Evolutionary conservation across 495 filamentous ascomycete species (phyloP), one percentile per base, ranked within the genome.

Genomic region (Annulohypoxylon maeteangense): DNA sequence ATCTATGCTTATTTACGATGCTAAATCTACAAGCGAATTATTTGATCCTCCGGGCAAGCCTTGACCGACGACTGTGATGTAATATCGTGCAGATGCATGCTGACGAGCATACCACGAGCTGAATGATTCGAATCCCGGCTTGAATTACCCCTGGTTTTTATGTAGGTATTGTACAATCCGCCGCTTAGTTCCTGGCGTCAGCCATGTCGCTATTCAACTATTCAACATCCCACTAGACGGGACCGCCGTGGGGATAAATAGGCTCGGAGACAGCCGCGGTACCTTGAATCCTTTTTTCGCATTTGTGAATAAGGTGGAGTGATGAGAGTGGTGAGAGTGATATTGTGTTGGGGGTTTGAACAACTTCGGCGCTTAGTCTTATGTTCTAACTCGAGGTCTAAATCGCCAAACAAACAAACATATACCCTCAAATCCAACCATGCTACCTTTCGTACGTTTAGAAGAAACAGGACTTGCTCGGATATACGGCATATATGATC

Each of bases 81-180:
- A 27, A 31, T 59, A 29, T 45, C 50, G 14, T 48, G 31, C 45
- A 55, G 50, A 65, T 45, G 60, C 55, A 64, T 16, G 44, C 27
- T 16, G 44, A 67, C 40, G 54, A 22, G 45, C 40, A 36, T 47
- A 12, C 42, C 48, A 42, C 45, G 54, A 72, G 64, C 70, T 72
- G 60, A 63, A 60, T 23, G 47, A 50, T 47, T 65, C 14, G 40
- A 57, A 68, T 68, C 70, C 55, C 22, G 53, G 55, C 55, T 25
- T 23, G 20, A 58, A 38, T 6, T 59, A 47, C 51, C 54, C 66
- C 58, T 68, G 50, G 29, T 50, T 50, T 48, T 27, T 6, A n/a
- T n/a, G n/a, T n/a, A n/a, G n/a, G n/a, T n/a, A n/a, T n/a, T n/a
- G n/a, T n/a, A 32, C 25, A 68, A 29, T 20, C 22, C 40, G 25